phyloP scores from a whole-genome alignment of 257 asterid genomes.

The Scutellaria baicalensis region DNA sequence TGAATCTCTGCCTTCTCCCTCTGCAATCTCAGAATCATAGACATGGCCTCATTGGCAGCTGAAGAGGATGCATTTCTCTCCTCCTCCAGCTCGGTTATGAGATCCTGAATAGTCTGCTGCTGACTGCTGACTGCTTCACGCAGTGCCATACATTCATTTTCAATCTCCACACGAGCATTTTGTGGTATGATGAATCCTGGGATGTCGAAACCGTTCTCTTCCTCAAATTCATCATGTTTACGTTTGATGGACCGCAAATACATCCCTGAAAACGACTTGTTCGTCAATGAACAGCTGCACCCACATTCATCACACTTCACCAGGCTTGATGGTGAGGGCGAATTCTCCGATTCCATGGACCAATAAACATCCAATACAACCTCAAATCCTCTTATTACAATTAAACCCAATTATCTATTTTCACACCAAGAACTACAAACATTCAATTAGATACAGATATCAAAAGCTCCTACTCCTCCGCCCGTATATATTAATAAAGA shows the following conservation, averaged over 20 bases:
- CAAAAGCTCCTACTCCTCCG: conserved; percentile 42
- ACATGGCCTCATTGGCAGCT: conserved; percentile 98
- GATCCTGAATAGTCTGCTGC: conserved; percentile 73
- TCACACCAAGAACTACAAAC: conserved; percentile 10
- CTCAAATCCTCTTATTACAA: conserved; percentile 16
- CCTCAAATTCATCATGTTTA: conserved; percentile 54
- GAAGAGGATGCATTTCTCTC: conserved; percentile 94
- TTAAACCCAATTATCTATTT: conserved; percentile 14
- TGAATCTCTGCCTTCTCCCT: conserved; percentile 93
- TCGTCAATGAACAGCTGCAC: conserved; percentile 46
- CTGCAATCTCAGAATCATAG: conserved; percentile 97
- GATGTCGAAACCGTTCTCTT: conserved; percentile 33
- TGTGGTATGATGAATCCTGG: conserved; percentile 49
- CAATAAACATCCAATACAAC: conserved; percentile 31
- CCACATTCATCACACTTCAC: conserved; percentile 72
- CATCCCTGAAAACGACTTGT: conserved; percentile 42
- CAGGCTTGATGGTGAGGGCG: conserved; percentile 29
- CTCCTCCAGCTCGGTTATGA: conserved; percentile 78
- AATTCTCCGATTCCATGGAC: conserved; percentile 53
- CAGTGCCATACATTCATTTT: conserved; percentile 66
- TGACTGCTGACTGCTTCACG: conserved; percentile 77
- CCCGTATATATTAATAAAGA: conserved; percentile 19
- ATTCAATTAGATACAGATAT: neutral
- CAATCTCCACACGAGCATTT: conserved; percentile 74
- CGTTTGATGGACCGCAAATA: conserved; percentile 69